Base-by-base conservation (phyloP, 2,329 filamentous ascomycete genomes). In the Arthrobotrys megalospora region DNA sequence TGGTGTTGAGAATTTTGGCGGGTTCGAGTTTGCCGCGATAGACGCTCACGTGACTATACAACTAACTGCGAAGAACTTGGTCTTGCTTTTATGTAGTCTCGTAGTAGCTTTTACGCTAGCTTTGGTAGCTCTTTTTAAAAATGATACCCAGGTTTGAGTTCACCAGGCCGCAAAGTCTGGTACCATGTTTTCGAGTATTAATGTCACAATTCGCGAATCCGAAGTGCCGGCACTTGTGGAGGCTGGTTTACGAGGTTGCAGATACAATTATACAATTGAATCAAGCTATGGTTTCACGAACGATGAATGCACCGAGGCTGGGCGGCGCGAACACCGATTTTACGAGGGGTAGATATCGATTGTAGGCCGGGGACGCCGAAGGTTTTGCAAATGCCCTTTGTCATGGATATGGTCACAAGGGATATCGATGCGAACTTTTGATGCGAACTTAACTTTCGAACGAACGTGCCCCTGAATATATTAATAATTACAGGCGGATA, bases 41-140 rank as follows among this genome's bases (percentile, higher is more conserved):
- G 28, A 24, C 69, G 69, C 60, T 34, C 69, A 72, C 69, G 69
- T 72, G 69, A 58, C 14, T n/a, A 2, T 2, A 2, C 5, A 52
- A 14, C 12, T 58, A 58, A 10, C 10, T 32, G 52, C 52, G 52
- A 2, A 12, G 34, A 48, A 24, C 1, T 24, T 24, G 12, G 41
- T n/a, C n/a, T n/a, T n/a, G n/a, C n/a, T n/a, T n/a, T n/a, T n/a
- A n/a, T n/a, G n/a, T n/a, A n/a, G n/a, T n/a, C n/a, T n/a, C n/a
- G n/a, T n/a, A n/a, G n/a, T n/a, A n/a, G n/a, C n/a, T n/a, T n/a
- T n/a, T n/a, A n/a, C n/a, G n/a, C n/a, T n/a, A n/a, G n/a, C n/a
- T n/a, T n/a, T n/a, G n/a, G n/a, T n/a, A n/a, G n/a, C n/a, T n/a
- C n/a, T n/a, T n/a, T n/a, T n/a, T n/a, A n/a, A n/a, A n/a, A n/a